phyloP scores from a whole-genome alignment of 371 early-diverging fungal genomes.

The Nematocida ironsii region DNA sequence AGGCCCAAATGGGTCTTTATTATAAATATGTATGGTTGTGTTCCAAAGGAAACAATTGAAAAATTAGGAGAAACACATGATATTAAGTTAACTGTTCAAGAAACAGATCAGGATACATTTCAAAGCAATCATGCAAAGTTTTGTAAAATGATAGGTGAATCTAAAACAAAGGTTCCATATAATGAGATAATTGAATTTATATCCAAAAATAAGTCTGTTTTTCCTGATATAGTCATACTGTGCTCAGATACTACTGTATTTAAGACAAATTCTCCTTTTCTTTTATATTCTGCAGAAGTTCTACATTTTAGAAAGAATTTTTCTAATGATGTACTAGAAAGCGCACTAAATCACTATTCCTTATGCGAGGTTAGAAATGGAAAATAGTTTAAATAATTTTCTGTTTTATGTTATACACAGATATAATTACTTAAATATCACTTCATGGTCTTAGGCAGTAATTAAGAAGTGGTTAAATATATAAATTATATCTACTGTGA shows the following conservation, averaged over 20 bases:
- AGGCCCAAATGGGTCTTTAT: constrained; percentile 1
- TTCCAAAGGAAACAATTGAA: not conserved
- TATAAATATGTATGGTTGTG: not conserved
- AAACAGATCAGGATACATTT: not conserved
- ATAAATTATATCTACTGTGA: no score
- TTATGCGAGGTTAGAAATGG: constrained; percentile 55
- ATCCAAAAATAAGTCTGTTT: not conserved
- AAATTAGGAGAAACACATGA: constrained; percentile 15
- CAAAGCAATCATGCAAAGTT: constrained; percentile 9
- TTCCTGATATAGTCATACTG: constrained; percentile 47
- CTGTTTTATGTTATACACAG: no score
- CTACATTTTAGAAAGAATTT: constrained; percentile 39
- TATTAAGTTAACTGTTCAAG: not conserved
- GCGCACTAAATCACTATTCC: constrained; percentile 41
- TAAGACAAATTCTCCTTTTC: constrained; percentile 15
- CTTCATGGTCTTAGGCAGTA: no score
- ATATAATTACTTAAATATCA: no score
- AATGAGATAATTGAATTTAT: constrained; percentile 6
- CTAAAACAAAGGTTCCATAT: constrained; percentile 4
- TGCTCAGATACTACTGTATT: constrained; percentile 28
- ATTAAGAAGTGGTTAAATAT: no score
- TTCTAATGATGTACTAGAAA: constrained; percentile 23
- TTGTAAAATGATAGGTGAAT: not conserved
- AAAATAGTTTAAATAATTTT: constrained; percentile 3
- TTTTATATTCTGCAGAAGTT: constrained; percentile 45